Evolutionary conservation across 768 basidiomycete species (phyloP).

Genomic region (Calocera cornea): DNA sequence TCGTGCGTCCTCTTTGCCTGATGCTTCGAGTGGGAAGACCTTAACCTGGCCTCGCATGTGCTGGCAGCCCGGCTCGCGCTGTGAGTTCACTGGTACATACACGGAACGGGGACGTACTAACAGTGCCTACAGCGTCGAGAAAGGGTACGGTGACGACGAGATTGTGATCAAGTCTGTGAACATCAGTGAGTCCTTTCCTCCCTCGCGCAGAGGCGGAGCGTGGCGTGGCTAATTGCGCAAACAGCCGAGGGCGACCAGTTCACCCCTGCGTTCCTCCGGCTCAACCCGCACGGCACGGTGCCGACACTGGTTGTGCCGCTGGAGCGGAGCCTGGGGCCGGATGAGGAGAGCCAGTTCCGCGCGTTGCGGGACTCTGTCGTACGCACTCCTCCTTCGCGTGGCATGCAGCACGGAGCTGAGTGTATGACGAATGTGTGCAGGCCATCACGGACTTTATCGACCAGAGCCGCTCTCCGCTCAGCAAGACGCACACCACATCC

Average conservation of each 20-base stretch:
- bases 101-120: slow-evolving; percentile 7
- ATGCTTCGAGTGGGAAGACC: background rate
- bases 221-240: background rate
- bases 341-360: slow-evolving; percentile 67
- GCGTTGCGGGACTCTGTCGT: slow-evolving; percentile 66
- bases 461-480: slow-evolving; percentile 58
- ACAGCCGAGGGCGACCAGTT: slow-evolving; percentile 70
- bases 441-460: slow-evolving; percentile 68
- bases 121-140: slow-evolving; percentile 41
- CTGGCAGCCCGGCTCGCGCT: slow-evolving; percentile 39
- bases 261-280: slow-evolving; percentile 54
- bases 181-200: slow-evolving; percentile 31
- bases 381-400: slow-evolving; percentile 4
- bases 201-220: background rate
- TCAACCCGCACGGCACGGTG: slow-evolving; percentile 69
- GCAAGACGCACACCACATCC: slow-evolving; percentile 57
- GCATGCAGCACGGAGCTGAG: background rate
- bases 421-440: slow-evolving; percentile 27
- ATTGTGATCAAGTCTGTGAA: slow-evolving; percentile 56
- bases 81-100: slow-evolving; percentile 26
- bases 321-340: slow-evolving; percentile 51
- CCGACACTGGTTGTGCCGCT: slow-evolving; percentile 80
- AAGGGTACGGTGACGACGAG: slow-evolving; percentile 72
- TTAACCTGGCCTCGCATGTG: background rate
- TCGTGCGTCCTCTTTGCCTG: slow-evolving; percentile 30